Base-by-base conservation (phyloP, 805 yeast species). In the Ascoidea asiatica region DNA sequence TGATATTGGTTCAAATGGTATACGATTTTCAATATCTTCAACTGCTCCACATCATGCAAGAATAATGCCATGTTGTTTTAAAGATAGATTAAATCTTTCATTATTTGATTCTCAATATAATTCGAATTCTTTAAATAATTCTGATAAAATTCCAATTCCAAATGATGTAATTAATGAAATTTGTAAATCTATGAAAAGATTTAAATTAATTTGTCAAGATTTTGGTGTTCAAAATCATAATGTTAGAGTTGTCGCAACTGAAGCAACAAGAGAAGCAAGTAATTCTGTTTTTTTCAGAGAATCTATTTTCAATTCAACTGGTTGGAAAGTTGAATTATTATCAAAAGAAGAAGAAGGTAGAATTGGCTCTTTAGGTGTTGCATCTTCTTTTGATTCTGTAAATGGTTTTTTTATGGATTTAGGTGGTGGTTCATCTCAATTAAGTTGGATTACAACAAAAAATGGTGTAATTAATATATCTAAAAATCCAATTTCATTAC, bases 1-100 rank as follows among this genome's bases (percentile, higher is more conserved):
- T 3, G 89, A 83, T 57, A 79, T 83, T 19, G 90, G 89, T 6
- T 78, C 89, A 18, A 79, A 80, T 55, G 89, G 86, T 37, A 72
- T 82, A 40, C 64, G 89, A 43, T 80, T 83, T 55, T 75, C 84
- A 38, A 80, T 82, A 38, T 76, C 86, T 17, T 79, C 87, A 2
- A 69, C 74, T 42, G 80, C 82, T 3, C 66, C 81, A 1, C 79
- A 73, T 48, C 83, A 79, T 57, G 85, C 86, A 1, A 67, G 92
- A 48, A 77, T 79, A 4, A 74, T 83, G 73, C 90, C 92, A 1
- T 79, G 86, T 56, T 77, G 81, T 8, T 82, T 77, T 61, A 84
- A 81, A 50, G 90, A 82, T 52, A 62, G 88, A 41, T 69, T 81
- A 2, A 83, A 84, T 2, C 76, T 82, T 11, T 77, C 88, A 0